These are phyloP conservation scores for Cenchrus purpureus DNA, from an alignment of 176 grass and related monocot genomes.

Conservation along the genomic window DNA sequence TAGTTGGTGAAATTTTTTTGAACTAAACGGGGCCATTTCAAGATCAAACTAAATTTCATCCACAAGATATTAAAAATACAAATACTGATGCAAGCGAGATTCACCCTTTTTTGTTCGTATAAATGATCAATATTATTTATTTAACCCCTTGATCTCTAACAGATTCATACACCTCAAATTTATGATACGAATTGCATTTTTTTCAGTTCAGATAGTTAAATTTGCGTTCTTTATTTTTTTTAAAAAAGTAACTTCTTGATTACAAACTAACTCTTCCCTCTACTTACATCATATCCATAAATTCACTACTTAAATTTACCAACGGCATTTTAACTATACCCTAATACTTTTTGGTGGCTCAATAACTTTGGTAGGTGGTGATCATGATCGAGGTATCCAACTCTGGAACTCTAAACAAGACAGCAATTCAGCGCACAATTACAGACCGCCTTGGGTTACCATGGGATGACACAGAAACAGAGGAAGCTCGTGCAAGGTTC, in stretches of 20 bases:
- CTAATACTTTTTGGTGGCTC: not conserved
- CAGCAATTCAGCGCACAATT: constrained; percentile 49
- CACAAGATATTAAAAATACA: not conserved
- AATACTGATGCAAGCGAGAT: not conserved
- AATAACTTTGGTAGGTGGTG: constrained; percentile 46
- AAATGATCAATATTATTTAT: not conserved
- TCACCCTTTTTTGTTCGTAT: not conserved
- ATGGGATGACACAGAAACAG: constrained; percentile 44
- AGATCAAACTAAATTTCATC: not conserved
- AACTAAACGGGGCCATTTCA: not conserved
- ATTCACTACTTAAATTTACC: not conserved
- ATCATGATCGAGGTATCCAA: constrained; percentile 70
- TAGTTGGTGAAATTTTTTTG: no score
- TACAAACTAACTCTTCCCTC: not conserved
- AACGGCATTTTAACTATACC: not conserved
- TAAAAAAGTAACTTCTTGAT: not conserved
- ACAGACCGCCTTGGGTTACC: constrained; percentile 50
- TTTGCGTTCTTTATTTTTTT: not conserved
- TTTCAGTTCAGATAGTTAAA: not conserved
- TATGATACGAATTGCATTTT: not conserved
- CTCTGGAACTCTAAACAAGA: constrained; percentile 37
- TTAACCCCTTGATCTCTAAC: not conserved
- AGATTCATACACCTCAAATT: not conserved
- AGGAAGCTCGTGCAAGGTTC: constrained; percentile 42
- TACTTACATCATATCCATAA: not conserved